Base-by-base conservation (phyloP, 176 grass and related monocot genomes). In the Phoenix dactylifera region DNA sequence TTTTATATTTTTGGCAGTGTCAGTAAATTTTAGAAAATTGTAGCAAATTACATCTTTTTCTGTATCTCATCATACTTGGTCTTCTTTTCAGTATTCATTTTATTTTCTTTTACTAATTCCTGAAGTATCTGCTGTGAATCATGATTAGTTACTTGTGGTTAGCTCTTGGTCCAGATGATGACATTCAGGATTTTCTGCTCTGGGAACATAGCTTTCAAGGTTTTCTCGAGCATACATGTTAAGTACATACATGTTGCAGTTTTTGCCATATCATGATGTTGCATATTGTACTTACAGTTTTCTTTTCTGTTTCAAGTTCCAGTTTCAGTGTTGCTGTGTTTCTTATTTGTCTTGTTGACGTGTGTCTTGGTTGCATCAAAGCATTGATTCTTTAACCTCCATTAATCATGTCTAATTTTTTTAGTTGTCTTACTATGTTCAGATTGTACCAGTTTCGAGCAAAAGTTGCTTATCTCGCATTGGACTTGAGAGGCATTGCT, bases 381-480 rank as follows among this genome's bases (percentile, higher is more conserved):
- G 16, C 3, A 44, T 12, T 44, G 35, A 30, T 35, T 39, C n/a
- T 18, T 5, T 28, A n/a, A 18, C 22, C 24, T 6, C 22, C 6
- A 24, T 65, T 15, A 48, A n/a, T 49, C 60, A 30, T 54, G 52
- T 26, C 50, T 49, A 5, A 44, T 14, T 5, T 5, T 32, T 48
- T 32, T 10, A 6, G 44, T 22, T 48, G 18, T 55, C 22, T 55
- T 23, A 55, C 54, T 55, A 22, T 44, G 22, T 20, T 20, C 54
- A 55, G 54, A 20, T 55, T 55, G 17, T 55, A 55, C 7, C 17
- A 18, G n/a, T 22, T 55, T 22, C 22, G 6, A 22, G 17, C 54
- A 55, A 22, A 55, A 22, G 54, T 55, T 55, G n/a, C 22, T 55
- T 1, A 10, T 55, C 22, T 22, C 6, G 28, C 66, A 70, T 75